Base-by-base conservation (phyloP, 2,329 filamentous ascomycete species). In the Colletotrichum godetiae region DNA sequence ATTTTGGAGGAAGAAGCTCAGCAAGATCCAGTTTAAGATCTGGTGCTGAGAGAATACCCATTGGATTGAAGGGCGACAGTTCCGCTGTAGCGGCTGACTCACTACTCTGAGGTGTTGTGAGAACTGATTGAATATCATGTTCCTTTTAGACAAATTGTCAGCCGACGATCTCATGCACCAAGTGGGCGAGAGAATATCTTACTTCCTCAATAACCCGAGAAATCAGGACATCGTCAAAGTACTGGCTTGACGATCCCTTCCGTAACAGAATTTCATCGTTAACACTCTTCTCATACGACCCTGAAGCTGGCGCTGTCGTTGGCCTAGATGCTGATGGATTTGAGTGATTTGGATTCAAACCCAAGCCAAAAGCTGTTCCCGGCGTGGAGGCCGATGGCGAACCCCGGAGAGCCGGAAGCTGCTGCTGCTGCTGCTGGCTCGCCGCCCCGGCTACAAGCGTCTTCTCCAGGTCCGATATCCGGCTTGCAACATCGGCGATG, bases 191-290 rank as follows among this genome's bases (percentile, higher is more conserved):
- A 13, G 31, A 5, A 2, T 6, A 1, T 4, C 24, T 61, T 37
- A 80, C 82, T 76, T 82, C 78, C 64, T 82, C 79, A 42, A 83
- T 80, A 1, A 81, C 81, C 4, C 78, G 76, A 2, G 82, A 82
- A 1, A 83, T 75, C 12, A 83, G 70, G 7, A 81, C 76, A 72
- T 83, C 82, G 64, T 83, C 82, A n/a, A 82, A 81, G 52, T 82
- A 83, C 55, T 82, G 80, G 35, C 79, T 82, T 2, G 77, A 76
- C 6, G 77, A 78, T 0, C 81, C 81, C 35, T 81, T 81, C 5
- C 78, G 76, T 0, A 83, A 64, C 37, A 83, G 65, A 8, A 83
- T 73, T 55, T 80, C 78, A 4, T 80, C 71, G 6, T 62, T 62
- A 15, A 12, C 53, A 58, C 46, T 22, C 62, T 61, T 62, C 19